Percentiles rank a stretch among this genome's conserved stretches.
These are phyloP conservation scores for Zygosaccharomyces siamensis DNA, from an alignment of 805 yeast genomes.

Conservation along the genomic window DNA sequence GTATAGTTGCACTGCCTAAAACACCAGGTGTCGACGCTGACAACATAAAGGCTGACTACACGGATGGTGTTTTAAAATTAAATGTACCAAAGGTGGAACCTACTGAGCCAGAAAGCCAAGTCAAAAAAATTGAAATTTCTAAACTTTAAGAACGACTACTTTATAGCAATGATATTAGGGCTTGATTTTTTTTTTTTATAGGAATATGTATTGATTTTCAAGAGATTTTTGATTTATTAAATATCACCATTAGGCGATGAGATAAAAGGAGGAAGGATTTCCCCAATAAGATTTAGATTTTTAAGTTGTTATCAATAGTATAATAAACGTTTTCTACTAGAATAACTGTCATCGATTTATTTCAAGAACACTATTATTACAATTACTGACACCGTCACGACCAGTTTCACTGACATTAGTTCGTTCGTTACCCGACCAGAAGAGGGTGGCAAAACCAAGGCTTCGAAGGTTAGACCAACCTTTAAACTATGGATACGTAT, in stretches of 20 bases:
- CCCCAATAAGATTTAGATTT: no score
- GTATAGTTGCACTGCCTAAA: slow-evolving; percentile 40
- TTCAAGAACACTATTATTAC: neutral
- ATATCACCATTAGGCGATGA: no score
- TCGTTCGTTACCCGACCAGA: slow-evolving; percentile 1
- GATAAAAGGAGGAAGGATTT: no score
- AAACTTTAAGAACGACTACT: neutral
- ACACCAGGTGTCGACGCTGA: slow-evolving; percentile 39
- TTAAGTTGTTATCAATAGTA: no score
- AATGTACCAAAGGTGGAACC: slow-evolving; percentile 39
- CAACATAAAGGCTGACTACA: slow-evolving; percentile 42
- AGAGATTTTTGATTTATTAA: neutral
- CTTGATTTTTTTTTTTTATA: neutral
- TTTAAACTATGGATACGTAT: neutral
- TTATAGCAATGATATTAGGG: no score
- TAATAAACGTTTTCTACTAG: no score
- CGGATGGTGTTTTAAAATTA: slow-evolving; percentile 43
- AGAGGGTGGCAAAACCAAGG: slow-evolving; percentile 5
- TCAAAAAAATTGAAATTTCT: slow-evolving; percentile 31
- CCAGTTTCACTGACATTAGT: neutral
- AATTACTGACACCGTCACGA: neutral
- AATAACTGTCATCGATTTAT: no score
- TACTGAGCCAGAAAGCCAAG: slow-evolving; percentile 17
- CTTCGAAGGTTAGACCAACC: neutral
- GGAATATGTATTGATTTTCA: neutral